These are phyloP conservation scores for Fusarium cyanostomum DNA, from an alignment of 2,329 filamentous ascomycete genomes.

Conservation along the genomic window DNA sequence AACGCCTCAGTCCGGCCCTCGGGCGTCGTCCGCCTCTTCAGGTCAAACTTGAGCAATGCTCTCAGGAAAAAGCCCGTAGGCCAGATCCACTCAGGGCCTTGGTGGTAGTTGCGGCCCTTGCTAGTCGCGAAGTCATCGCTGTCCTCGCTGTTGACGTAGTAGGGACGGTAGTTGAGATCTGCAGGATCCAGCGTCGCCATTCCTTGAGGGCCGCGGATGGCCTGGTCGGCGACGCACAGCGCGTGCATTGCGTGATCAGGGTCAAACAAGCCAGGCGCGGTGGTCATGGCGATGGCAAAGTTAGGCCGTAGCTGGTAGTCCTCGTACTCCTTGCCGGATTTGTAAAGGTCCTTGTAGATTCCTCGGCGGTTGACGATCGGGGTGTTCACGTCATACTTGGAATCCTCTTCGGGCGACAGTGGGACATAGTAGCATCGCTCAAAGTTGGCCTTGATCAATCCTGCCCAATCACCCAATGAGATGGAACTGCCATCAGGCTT, in stretches of 20 bases:
- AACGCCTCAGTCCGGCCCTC: constrained; percentile 86
- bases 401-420: constrained; percentile 72
- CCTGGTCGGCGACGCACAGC: constrained; percentile 80
- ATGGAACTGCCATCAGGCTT: constrained; percentile 69
- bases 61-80: constrained; percentile 95
- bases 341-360: constrained; percentile 98
- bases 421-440: constrained; percentile 94
- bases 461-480: constrained; percentile 81
- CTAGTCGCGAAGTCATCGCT: constrained; percentile 88
- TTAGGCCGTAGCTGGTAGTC: constrained; percentile 97
- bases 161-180: constrained; percentile 92
- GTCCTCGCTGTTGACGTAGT: constrained; percentile 96
- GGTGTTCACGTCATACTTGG: constrained; percentile 81
- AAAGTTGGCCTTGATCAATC: constrained; percentile 83
- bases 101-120: constrained; percentile 97
- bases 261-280: constrained; percentile 88
- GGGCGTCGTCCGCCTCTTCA: constrained; percentile 68
- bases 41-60: constrained; percentile 89
- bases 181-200: constrained; percentile 95
- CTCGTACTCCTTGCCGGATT: constrained; percentile 92
- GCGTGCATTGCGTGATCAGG: constrained; percentile 80
- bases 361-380: constrained; percentile 86
- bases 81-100: constrained; percentile 98
- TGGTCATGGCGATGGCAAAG: constrained; percentile 94
- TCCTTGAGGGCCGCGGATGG: constrained; percentile 85